Conservation (phyloP, 2,329 filamentous ascomycete genomes). For the Apiospora marii region DNA sequence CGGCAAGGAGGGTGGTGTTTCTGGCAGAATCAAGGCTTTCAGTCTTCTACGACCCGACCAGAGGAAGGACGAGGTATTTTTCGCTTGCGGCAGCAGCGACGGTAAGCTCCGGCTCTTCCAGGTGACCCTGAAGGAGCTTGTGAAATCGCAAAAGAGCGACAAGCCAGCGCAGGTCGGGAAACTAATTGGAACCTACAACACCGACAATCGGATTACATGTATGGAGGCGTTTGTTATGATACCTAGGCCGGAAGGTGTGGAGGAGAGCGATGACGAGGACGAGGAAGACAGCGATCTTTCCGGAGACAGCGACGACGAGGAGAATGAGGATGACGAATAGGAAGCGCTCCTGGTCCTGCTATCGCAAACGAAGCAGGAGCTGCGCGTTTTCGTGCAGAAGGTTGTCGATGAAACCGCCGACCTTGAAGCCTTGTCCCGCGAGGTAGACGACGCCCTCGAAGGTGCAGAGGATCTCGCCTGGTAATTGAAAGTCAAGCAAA, state of each 20-base stretch:
- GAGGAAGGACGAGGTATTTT: conserved; percentile 53
- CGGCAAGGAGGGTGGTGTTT: conserved; percentile 72
- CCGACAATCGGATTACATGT: conserved; percentile 89
- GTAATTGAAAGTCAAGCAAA: conserved; percentile 42
- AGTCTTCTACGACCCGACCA: conserved; percentile 61
- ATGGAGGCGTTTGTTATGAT: conserved; percentile 87
- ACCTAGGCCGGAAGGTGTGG: conserved; percentile 66
- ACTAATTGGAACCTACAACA: conserved; percentile 81
- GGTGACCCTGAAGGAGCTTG: conserved; percentile 55
- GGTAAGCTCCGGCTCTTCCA: conserved; percentile 84
- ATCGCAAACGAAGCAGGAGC: too few species aligned
- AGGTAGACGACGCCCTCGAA: too few species aligned
- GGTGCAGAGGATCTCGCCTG: too few species aligned
- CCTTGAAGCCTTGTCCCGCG: too few species aligned
- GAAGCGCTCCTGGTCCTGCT: too few species aligned
- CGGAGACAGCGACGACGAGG: conserved; percentile 55
- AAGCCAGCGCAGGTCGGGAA: conserved; percentile 60
- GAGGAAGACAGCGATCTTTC: conserved; percentile 42
- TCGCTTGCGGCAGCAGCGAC: conserved; percentile 84
- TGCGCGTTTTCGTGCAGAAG: too few species aligned
- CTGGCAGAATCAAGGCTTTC: conserved; percentile 88
- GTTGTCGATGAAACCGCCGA: too few species aligned
- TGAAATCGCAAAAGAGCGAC: conserved; percentile 39
- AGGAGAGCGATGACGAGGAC: conserved; percentile 59
- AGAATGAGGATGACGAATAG: conserved; percentile 45